Conservation (phyloP, 495 filamentous ascomycete genomes). For the Patellaria atrata region DNA sequence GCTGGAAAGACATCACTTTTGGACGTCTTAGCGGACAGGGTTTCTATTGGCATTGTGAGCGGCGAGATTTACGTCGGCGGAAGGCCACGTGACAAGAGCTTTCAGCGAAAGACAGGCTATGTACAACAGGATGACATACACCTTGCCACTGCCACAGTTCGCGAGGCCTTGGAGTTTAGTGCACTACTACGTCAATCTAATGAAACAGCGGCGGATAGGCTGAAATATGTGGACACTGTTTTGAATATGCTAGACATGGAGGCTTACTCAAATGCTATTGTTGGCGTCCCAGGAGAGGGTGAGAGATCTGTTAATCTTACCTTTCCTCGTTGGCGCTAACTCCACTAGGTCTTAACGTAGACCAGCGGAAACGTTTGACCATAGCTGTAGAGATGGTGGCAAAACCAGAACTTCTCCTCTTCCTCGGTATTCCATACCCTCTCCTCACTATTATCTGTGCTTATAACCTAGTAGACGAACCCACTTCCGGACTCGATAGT, state of each 20-base stretch:
- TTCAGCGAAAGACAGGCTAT: constrained; percentile 18
- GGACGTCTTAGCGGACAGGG: constrained; percentile 11
- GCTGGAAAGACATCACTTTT: constrained; percentile 20
- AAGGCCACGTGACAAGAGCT: constrained; percentile 4
- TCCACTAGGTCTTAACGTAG: constrained; percentile 11
- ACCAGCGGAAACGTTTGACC: constrained; percentile 18
- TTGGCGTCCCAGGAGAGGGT: constrained; percentile 14
- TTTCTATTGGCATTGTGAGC: constrained; percentile 9
- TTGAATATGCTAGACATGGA: constrained; percentile 14
- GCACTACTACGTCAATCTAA: constrained; percentile 14
- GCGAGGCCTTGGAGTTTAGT: constrained; percentile 15
- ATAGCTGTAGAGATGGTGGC: constrained; percentile 20
- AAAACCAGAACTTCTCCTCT: constrained; percentile 14
- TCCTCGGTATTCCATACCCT: constrained; percentile 9
- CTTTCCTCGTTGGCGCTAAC: constrained; percentile 1
- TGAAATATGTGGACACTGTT: constrained; percentile 14
- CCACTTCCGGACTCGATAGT: constrained; percentile 9
- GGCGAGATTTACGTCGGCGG: constrained; percentile 14
- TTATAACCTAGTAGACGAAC: constrained; percentile 3
- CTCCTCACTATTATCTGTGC: not conserved
- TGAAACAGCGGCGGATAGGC: constrained; percentile 1
- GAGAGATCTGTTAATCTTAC: not conserved
- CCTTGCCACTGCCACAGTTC: constrained; percentile 13
- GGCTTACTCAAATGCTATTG: constrained; percentile 15
- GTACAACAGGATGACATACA: constrained; percentile 17